phyloP scores from a whole-genome alignment of 2,329 filamentous ascomycete species.

The Colletotrichum gloeosporioides region DNA sequence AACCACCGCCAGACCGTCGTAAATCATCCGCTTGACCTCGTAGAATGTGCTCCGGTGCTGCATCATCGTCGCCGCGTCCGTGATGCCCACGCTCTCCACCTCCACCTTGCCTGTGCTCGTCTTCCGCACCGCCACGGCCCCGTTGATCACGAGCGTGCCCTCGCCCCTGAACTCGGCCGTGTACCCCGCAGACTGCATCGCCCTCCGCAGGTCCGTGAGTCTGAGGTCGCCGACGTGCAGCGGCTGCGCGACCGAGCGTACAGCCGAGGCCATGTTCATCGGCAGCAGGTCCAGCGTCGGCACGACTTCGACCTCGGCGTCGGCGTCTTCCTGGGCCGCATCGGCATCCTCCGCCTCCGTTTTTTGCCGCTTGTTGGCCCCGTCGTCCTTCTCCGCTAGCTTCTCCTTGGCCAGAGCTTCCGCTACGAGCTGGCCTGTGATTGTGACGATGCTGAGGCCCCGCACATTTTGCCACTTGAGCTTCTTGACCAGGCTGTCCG shows the following conservation, averaged over 20 bases:
- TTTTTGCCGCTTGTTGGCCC: slow-evolving; percentile 55
- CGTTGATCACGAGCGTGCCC: slow-evolving; percentile 88
- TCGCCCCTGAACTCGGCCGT: slow-evolving; percentile 92
- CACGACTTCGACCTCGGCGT: slow-evolving; percentile 30
- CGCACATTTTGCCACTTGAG: slow-evolving; percentile 95
- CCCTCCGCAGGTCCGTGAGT: slow-evolving; percentile 83
- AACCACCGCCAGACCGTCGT: slow-evolving; percentile 91
- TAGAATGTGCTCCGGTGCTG: slow-evolving; percentile 74
- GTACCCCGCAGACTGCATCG: slow-evolving; percentile 84
- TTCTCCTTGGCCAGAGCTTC: slow-evolving; percentile 39
- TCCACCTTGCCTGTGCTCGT: slow-evolving; percentile 86
- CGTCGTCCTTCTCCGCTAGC: slow-evolving; percentile 51
- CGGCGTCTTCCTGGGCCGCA: slow-evolving; percentile 22
- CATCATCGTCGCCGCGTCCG: slow-evolving; percentile 42
- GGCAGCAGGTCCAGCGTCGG: slow-evolving; percentile 62
- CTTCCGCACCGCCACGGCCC: slow-evolving; percentile 87
- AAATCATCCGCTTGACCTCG: slow-evolving; percentile 88
- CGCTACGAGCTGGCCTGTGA: slow-evolving; percentile 73
- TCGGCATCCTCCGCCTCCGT: slow-evolving; percentile 35
- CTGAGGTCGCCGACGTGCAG: slow-evolving; percentile 94
- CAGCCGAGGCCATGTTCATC: slow-evolving; percentile 69
- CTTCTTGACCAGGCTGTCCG: slow-evolving; percentile 81
- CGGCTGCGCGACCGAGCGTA: slow-evolving; percentile 80
- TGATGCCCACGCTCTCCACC: slow-evolving; percentile 75
- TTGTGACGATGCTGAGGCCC: slow-evolving; percentile 88